phyloP scores from a whole-genome alignment of 306 rosid species.

The Begonia peltatifolia region DNA sequence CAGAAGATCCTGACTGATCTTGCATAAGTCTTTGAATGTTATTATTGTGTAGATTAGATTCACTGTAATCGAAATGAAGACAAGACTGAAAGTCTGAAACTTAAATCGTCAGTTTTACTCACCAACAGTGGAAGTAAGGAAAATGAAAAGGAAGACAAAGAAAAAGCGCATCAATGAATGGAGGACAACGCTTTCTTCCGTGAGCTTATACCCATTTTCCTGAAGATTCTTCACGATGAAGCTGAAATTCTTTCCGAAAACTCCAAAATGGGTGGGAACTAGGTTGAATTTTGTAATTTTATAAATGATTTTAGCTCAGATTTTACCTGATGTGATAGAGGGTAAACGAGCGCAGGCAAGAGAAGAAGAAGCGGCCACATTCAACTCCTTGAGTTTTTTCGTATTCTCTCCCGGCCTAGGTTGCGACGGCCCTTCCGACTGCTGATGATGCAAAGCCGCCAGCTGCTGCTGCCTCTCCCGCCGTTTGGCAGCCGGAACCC shows the following conservation, averaged over 20 bases:
- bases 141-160: constrained; percentile 8
- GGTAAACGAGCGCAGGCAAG: constrained; percentile 30
- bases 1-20: no score
- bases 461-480: constrained; percentile 47
- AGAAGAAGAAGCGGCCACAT: constrained; percentile 2
- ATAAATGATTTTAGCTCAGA: not conserved
- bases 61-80: not conserved
- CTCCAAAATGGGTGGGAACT: not conserved
- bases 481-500: constrained; percentile 66
- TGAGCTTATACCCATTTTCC: not conserved
- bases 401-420: constrained; percentile 13
- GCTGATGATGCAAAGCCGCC: constrained; percentile 15
- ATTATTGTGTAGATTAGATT: no score
- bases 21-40: not conserved
- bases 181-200: no score
- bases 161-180: not conserved
- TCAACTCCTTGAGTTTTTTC: constrained; percentile 23
- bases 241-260: not conserved
- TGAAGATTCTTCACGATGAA: not conserved
- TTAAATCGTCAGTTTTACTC: constrained; percentile 25
- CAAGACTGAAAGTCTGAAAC: not conserved
- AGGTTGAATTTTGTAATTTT: not conserved
- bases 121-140: constrained; percentile 15
- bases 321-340: constrained; percentile 35
- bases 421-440: constrained; percentile 14